These are phyloP conservation scores for Veloboletus limbatus DNA, from an alignment of 1,284 basidiomycete genomes.

Conservation along the genomic window DNA sequence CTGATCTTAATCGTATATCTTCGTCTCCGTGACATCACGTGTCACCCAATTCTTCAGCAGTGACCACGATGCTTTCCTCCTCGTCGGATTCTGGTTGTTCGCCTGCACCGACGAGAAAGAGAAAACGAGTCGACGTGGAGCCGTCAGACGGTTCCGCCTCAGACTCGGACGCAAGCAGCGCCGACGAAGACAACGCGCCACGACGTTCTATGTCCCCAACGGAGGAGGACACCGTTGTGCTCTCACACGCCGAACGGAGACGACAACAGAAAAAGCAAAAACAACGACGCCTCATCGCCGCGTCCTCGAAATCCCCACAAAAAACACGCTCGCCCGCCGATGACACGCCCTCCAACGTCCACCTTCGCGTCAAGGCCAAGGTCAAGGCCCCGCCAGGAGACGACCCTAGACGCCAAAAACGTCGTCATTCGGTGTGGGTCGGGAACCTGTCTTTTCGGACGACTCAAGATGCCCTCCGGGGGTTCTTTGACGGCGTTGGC, in stretches of 20 bases:
- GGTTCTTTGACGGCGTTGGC: slow-evolving; percentile 71
- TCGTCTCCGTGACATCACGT: slow-evolving; percentile 12
- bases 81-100: slow-evolving; percentile 19
- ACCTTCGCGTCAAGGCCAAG: background rate
- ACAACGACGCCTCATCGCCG: slow-evolving; percentile 11
- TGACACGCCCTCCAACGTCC: slow-evolving; percentile 26
- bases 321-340: slow-evolving; percentile 51
- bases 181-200: slow-evolving; percentile 12
- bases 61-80: slow-evolving; percentile 17
- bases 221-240: slow-evolving; percentile 36
- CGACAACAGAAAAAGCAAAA: slow-evolving; percentile 54
- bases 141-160: slow-evolving; percentile 6
- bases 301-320: slow-evolving; percentile 17
- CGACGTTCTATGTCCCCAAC: slow-evolving; percentile 6
- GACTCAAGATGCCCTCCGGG: slow-evolving; percentile 63
- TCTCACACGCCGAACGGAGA: slow-evolving; percentile 72
- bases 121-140: slow-evolving; percentile 17
- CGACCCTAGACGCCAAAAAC: slow-evolving; percentile 35
- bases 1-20: slow-evolving; percentile 17
- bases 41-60: too few relatives aligned
- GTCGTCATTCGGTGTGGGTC: slow-evolving; percentile 89
- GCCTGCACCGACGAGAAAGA: slow-evolving; percentile 20
- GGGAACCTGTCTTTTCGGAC: slow-evolving; percentile 95
- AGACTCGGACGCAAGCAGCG: slow-evolving; percentile 8
- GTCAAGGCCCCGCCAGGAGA: slow-evolving; percentile 5